phyloP scores from a whole-genome alignment of 768 basidiomycete species.

The Xanthoconium stramineum region DNA sequence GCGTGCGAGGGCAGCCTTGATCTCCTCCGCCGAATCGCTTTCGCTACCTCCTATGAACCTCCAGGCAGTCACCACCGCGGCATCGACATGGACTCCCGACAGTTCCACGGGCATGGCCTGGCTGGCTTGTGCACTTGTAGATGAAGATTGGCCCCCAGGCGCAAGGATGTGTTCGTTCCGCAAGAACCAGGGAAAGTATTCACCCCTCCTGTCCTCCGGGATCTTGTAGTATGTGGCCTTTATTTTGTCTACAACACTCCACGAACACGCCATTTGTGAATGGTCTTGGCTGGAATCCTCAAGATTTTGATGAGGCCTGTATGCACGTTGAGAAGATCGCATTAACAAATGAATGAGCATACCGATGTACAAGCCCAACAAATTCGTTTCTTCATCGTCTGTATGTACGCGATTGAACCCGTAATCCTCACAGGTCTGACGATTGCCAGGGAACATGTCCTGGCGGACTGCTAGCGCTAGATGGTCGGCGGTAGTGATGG shows the following conservation, averaged over 20 bases:
- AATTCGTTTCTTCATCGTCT: background rate
- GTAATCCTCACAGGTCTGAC: background rate
- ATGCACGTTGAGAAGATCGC: background rate
- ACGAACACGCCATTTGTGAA: background rate
- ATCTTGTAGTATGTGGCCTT: background rate
- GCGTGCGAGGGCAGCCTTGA: background rate
- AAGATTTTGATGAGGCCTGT: background rate
- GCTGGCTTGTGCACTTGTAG: background rate
- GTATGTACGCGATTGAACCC: background rate
- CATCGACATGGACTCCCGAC: background rate
- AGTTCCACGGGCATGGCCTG: background rate
- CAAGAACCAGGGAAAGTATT: slow-evolving; percentile 3
- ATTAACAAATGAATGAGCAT: background rate
- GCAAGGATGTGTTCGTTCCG: background rate
- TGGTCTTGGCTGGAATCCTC: background rate
- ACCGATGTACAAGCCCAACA: slow-evolving; percentile 2
- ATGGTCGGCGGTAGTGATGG: slow-evolving; percentile 2
- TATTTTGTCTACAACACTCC: background rate
- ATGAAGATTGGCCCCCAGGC: no score
- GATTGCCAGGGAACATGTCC: background rate
- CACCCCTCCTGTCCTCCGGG: background rate
- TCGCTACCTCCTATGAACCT: background rate
- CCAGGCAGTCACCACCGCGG: background rate
- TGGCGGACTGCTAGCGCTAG: background rate
- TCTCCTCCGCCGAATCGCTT: background rate